These are phyloP conservation scores for Fusarium nelsonii DNA, from an alignment of 2,329 filamentous ascomycete genomes.

Conservation along the genomic window DNA sequence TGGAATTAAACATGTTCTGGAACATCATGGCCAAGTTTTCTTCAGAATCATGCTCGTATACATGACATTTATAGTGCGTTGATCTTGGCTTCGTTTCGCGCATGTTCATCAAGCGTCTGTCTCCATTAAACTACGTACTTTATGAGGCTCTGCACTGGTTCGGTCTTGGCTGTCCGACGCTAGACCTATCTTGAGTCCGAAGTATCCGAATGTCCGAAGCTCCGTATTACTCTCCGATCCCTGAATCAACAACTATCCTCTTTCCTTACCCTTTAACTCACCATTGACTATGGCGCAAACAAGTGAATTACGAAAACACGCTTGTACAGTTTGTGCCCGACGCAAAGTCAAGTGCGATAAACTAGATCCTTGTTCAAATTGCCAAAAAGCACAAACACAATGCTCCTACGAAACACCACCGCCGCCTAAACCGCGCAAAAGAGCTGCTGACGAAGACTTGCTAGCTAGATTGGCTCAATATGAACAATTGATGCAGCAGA, in stretches of 20 bases:
- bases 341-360: conserved; percentile 55
- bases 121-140: background rate
- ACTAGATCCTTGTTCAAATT: conserved; percentile 58
- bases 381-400: conserved; percentile 51
- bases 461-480: conserved; percentile 42
- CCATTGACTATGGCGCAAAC: background rate
- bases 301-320: conserved; percentile 21
- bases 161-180: background rate
- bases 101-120: background rate
- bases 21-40: accelerated
- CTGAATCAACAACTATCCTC: background rate
- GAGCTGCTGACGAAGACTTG: conserved; percentile 47
- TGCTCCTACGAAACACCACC: conserved; percentile 45
- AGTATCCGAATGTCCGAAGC: background rate
- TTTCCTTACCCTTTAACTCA: too few relatives aligned
- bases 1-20: background rate
- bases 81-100: background rate
- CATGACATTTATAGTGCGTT: background rate
- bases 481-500: conserved; percentile 48
- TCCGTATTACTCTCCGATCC: too few relatives aligned
- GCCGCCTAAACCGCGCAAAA: conserved; percentile 45
- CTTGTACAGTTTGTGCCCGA: conserved; percentile 39
- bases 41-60: background rate
- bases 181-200: conserved; percentile 7
- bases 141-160: background rate